Conservation (phyloP, 2,329 filamentous ascomycete species). For the Epichloe bromicola region DNA sequence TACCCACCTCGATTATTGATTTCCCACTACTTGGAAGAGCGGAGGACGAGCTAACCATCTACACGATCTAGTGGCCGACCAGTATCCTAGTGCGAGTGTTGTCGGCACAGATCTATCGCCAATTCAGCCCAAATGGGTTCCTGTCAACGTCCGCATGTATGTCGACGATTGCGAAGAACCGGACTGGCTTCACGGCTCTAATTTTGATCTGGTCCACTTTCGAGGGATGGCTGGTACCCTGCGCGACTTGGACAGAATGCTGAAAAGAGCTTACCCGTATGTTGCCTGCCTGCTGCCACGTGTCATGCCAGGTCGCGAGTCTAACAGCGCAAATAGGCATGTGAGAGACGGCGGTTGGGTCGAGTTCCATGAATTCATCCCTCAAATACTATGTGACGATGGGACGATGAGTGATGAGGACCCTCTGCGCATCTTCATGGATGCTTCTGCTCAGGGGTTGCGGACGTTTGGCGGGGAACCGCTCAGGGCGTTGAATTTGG, state of each 20-base stretch:
- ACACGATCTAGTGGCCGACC: constrained; percentile 24
- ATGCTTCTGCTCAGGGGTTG: constrained; percentile 19
- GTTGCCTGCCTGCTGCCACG: not conserved
- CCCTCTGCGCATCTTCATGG: constrained; percentile 21
- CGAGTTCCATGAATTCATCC: constrained; percentile 35
- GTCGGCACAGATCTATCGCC: constrained; percentile 31
- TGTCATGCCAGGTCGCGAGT: constrained; percentile 1
- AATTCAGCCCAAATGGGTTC: constrained; percentile 36
- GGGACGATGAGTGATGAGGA: constrained; percentile 29
- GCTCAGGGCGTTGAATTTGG: constrained; percentile 22
- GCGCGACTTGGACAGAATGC: constrained; percentile 35
- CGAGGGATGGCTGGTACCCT: constrained; percentile 37
- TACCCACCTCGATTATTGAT: not conserved
- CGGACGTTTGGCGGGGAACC: constrained; percentile 25
- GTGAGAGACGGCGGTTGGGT: constrained; percentile 36
- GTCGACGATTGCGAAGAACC: constrained; percentile 48
- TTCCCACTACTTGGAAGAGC: not conserved
- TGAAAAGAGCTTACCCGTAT: constrained; percentile 24
- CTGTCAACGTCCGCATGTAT: constrained; percentile 47
- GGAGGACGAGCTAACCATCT: not conserved
- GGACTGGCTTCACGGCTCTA: constrained; percentile 38
- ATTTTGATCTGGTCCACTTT: constrained; percentile 45
- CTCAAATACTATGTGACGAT: constrained; percentile 30
- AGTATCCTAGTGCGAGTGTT: constrained; percentile 26
- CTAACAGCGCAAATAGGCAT: constrained; percentile 16